Evolutionary conservation across 78 protist species (phyloP), one percentile per base, ranked within the genome.

Genomic region (Acrasis kona): DNA sequence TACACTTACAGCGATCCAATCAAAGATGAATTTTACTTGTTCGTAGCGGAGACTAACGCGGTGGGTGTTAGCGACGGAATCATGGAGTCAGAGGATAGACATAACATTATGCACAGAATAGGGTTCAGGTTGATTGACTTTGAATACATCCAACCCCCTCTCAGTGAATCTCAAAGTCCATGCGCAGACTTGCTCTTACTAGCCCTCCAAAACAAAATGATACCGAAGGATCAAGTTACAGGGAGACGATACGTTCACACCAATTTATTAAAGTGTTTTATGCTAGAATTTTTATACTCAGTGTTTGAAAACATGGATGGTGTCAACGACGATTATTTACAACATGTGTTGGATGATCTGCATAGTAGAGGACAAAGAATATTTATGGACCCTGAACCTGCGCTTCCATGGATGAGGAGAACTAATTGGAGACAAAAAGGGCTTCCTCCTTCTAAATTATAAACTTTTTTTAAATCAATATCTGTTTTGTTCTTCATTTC

Each of bases 121-220:
- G 74, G 39, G 36, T 70, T 70, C 74, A 8, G 8, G 42, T 58
- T 28, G 36, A 41, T 70, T 31, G 10, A 5, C 8, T 70, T 70
- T 8, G 38, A 37, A 7, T 70, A 70, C 74, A 70, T 70, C 65
- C 74, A 70, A 31, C 74, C 74, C n/a, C 74, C 74, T 7, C 42
- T 70, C n/a, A 10, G 34, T 31, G 74, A 70, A 30, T 41, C 8
- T 19, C 74, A 70, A 58, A 7, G 5, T 5, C 38, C 74, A 28
- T 70, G 74, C 65, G 38, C 38, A 7, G 74, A 70, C 7, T 7
- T 70, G n/a, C 74, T 70, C n/a, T 7, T 70, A 5, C 38, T 39
- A 19, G 41, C 5, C 7, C 42, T 70, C 7, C 69, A n/a, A n/a
- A n/a, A n/a, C n/a, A n/a, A n/a, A n/a, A n/a, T n/a, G n/a, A n/a